Evolutionary conservation across 2,329 filamentous ascomycete species (phyloP).

Genomic region (Berkeleyomyces rouxiae): DNA sequence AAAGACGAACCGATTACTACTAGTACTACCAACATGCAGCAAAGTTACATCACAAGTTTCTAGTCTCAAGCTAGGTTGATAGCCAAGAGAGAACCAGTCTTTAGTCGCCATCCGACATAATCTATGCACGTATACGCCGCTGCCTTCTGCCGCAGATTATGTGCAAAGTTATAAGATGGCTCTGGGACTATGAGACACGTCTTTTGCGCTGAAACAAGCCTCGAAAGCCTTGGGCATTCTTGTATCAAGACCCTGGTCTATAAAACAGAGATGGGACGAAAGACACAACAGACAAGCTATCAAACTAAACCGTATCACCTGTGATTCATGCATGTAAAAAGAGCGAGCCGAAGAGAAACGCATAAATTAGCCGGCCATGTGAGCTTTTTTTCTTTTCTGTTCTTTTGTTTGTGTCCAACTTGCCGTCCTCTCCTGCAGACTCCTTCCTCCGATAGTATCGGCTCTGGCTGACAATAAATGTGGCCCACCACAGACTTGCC

Average conservation of each 20-base stretch:
- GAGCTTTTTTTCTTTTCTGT: background rate
- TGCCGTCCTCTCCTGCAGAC: too few relatives aligned
- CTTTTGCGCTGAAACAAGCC: background rate
- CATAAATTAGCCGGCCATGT: background rate
- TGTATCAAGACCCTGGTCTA: constrained; percentile 1
- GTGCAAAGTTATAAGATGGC: background rate
- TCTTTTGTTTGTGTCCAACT: background rate
- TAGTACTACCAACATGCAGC: background rate
- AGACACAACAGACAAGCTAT: background rate
- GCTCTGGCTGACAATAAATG: too few relatives aligned
- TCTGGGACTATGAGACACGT: background rate
- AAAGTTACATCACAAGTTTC: background rate
- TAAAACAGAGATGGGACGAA: constrained; percentile 7
- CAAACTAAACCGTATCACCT: background rate
- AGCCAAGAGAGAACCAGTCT: background rate
- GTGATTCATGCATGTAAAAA: background rate
- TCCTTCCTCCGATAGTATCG: too few relatives aligned
- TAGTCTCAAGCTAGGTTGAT: background rate
- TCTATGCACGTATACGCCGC: background rate
- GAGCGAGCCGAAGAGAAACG: background rate
- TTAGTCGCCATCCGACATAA: background rate
- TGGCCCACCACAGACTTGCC: background rate
- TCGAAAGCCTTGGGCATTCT: background rate
- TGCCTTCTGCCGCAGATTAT: background rate
- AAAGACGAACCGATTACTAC: background rate